Base-by-base conservation (phyloP, 306 rosid genomes). In the Heteromeles arbutifolia region DNA sequence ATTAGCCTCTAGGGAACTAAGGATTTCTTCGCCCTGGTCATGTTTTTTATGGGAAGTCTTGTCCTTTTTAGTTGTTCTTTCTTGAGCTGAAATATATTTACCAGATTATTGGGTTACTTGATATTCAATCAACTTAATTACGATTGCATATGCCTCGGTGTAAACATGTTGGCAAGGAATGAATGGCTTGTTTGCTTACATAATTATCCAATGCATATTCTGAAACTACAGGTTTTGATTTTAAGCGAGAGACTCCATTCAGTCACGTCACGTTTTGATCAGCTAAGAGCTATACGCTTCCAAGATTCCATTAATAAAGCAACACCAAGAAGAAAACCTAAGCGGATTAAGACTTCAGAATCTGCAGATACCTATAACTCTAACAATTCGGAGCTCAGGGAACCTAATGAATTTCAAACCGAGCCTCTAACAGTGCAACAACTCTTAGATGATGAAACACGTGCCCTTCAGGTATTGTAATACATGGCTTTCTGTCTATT, bases 181-280 rank as follows among this genome's bases (percentile, higher is more conserved):
- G 75, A 79, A 41, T 74, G n/a, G 11, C 4, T 4, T n/a, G 31
- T 39, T 72, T 72, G 25, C 43, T 75, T 18, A 69, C 29, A 70
- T 80, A 48, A 56, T 75, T 80, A 26, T 31, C 58, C 66, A 74
- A 45, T 65, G 28, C 62, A 29, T 65, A n/a, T 76, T 72, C 72
- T 78, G 82, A 25, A 26, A 74, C 8, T 67, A 44, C 75, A 87
- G 99, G 97, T 95, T 59, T 84, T 95, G 76, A 90, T 90, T 80
- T 82, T 92, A 84, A 95, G 96, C 56, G 99, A 95, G 89, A 90
- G 84, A 63, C 99, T 95, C 57, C 99, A 95, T 86, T 81, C 91
- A 28, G 96, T 95, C 68, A 90, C 97, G 10, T 68, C 91, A 75
- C 92, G 84, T 81, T 95, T 90, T 87, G 99, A 95, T 90, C 88